A percentile compares a stretch with the other conserved stretches of the same genome.
Evolutionary conservation across 768 basidiomycete genomes (phyloP).

Genomic region (Megacollybia marginata): DNA sequence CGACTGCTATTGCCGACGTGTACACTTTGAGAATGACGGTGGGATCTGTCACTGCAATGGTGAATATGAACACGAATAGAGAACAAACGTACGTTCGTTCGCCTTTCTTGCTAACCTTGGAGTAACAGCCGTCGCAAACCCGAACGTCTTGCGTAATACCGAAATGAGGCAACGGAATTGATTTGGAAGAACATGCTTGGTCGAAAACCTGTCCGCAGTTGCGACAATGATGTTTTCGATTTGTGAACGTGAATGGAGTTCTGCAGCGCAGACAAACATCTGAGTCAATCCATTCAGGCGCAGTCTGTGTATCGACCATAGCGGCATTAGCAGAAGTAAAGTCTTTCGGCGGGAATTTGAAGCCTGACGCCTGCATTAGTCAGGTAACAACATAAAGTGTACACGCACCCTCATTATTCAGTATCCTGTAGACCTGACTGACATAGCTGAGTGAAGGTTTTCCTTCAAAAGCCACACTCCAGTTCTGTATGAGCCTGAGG

Average conservation of each 20-base stretch:
- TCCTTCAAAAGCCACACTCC: constrained; percentile 86
- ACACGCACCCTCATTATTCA: constrained; percentile 64
- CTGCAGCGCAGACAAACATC: constrained; percentile 92
- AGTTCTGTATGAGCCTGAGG: constrained; percentile 80
- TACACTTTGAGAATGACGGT: constrained; percentile 48
- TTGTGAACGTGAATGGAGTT: constrained; percentile 86
- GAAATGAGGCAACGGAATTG: constrained; percentile 82
- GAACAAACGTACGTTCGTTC: constrained; percentile 40
- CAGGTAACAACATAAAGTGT: not conserved
- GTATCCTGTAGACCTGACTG: constrained; percentile 69
- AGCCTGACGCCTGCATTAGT: constrained; percentile 39
- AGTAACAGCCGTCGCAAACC: constrained; percentile 86
- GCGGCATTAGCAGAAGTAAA: constrained; percentile 60
- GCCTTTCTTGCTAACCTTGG: constrained; percentile 65
- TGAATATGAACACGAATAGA: not conserved
- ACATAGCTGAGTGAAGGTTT: constrained; percentile 70
- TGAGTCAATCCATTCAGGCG: constrained; percentile 97
- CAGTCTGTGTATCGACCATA: constrained; percentile 86
- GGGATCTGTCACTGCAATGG: constrained; percentile 33
- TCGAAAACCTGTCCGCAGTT: constrained; percentile 98
- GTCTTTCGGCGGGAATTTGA: constrained; percentile 79
- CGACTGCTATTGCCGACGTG: constrained; percentile 34
- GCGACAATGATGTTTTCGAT: constrained; percentile 96
- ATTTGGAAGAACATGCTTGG: constrained; percentile 83
- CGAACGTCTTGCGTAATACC: constrained; percentile 90